Evolutionary conservation across 805 yeast genomes (phyloP).

Genomic region (Spathaspora passalidarum): DNA sequence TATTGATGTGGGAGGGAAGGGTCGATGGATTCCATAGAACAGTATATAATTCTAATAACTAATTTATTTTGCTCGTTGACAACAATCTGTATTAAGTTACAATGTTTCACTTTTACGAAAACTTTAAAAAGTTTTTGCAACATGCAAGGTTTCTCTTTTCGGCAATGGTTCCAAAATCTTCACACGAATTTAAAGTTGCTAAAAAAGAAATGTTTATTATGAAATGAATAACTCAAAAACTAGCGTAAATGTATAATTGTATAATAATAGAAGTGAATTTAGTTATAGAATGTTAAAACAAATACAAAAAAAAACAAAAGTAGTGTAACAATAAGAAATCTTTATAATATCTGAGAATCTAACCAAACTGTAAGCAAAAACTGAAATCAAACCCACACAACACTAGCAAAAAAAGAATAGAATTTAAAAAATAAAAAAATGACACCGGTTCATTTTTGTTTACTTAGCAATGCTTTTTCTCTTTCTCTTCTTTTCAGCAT

Average conservation of each 20-base stretch:
- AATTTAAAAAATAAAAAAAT: neutral
- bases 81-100: too few relatives aligned
- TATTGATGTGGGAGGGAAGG: slow-evolving; percentile 10
- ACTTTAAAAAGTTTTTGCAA: neutral
- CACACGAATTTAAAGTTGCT: neutral
- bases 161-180: neutral
- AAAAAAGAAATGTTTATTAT: neutral
- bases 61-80: neutral
- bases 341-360: neutral
- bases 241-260: neutral
- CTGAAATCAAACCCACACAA: neutral
- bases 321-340: neutral
- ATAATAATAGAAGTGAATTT: neutral
- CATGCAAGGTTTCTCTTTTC: neutral
- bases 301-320: neutral
- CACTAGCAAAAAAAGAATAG: neutral
- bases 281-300: too few relatives aligned
- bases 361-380: neutral
- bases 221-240: neutral
- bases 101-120: too few relatives aligned
- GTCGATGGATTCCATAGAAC: neutral
- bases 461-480: slow-evolving; percentile 1
- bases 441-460: neutral
- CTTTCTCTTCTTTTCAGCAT: slow-evolving; percentile 2
- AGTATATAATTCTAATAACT: neutral